phyloP scores from a whole-genome alignment of 2,329 filamentous ascomycete genomes.

The Ophiostoma sp. region DNA sequence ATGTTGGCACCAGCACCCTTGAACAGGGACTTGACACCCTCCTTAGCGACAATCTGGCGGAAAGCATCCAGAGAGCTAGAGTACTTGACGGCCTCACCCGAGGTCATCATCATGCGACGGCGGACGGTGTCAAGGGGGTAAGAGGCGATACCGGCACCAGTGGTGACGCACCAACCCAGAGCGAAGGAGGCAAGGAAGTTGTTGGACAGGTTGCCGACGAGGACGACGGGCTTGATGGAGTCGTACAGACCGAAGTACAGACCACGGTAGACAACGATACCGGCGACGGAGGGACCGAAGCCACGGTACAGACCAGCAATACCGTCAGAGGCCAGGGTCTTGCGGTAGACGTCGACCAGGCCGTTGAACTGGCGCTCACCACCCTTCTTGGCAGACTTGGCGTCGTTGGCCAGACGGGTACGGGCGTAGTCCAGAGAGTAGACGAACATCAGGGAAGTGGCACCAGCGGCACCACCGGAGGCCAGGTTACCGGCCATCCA shows the following conservation, averaged over 20 bases:
- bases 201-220: conserved; percentile 86
- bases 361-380: conserved; percentile 99
- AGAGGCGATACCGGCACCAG: conserved; percentile 99
- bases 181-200: conserved; percentile 99
- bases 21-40: conserved; percentile 99
- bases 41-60: conserved; percentile 94
- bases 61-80: conserved; percentile 92
- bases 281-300: conserved; percentile 98
- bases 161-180: conserved; percentile 99
- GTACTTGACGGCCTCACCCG: conserved; percentile 99
- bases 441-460: conserved; percentile 99
- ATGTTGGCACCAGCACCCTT: conserved; percentile 99
- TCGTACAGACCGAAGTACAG: conserved; percentile 99
- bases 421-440: conserved; percentile 99
- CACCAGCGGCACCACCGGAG: conserved; percentile 99
- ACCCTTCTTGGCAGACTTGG: conserved; percentile 95
- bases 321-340: conserved; percentile 98
- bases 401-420: conserved; percentile 99
- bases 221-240: conserved; percentile 98
- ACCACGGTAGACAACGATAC: conserved; percentile 99
- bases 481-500: conserved; percentile 99
- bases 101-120: conserved; percentile 99
- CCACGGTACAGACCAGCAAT: conserved; percentile 99
- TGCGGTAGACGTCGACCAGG: conserved; percentile 99
- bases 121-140: conserved; percentile 99